Evolutionary conservation across 2,329 filamentous ascomycete genomes (phyloP).

Genomic region (Anthostomella pinea): DNA sequence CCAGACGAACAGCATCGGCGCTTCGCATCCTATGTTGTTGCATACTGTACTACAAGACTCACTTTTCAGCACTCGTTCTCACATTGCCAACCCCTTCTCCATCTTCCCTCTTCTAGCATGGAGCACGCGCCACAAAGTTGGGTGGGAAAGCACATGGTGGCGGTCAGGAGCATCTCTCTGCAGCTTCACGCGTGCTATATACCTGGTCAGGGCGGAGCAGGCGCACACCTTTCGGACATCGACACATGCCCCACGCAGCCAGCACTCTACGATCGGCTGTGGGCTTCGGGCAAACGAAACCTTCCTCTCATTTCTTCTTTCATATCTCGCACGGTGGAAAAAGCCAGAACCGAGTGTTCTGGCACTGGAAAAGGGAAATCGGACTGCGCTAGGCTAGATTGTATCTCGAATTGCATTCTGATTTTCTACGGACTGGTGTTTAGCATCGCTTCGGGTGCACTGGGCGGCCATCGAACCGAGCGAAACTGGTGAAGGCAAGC

Average conservation of each 20-base stretch:
- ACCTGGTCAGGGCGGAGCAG: slow-evolving; percentile 14
- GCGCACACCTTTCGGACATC: slow-evolving; percentile 13
- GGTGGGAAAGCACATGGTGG: background rate
- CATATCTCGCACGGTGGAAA: slow-evolving; percentile 7
- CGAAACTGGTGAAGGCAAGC: slow-evolving; percentile 14
- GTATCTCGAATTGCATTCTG: slow-evolving; percentile 42
- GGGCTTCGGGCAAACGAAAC: slow-evolving; percentile 4
- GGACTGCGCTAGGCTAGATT: slow-evolving; percentile 38
- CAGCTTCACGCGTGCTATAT: slow-evolving; percentile 11
- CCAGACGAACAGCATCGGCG: slow-evolving; percentile 10
- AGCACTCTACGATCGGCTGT: slow-evolving; percentile 3
- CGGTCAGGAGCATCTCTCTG: background rate
- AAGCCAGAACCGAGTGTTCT: slow-evolving; percentile 7
- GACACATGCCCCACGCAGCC: slow-evolving; percentile 8
- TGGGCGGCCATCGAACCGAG: slow-evolving; percentile 10
- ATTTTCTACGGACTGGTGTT: slow-evolving; percentile 33
- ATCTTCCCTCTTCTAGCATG: slow-evolving; percentile 8
- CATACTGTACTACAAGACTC: slow-evolving; percentile 20
- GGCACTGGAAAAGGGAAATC: slow-evolving; percentile 29
- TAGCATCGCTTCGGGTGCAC: slow-evolving; percentile 19
- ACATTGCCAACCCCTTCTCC: background rate
- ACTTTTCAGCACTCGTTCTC: slow-evolving; percentile 9
- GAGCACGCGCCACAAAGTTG: slow-evolving; percentile 6
- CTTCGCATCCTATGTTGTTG: slow-evolving; percentile 8
- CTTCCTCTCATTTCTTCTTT: slow-evolving; percentile 9